phyloP scores from a whole-genome alignment of 345 rosid species.

The Populus ilicifolia region DNA sequence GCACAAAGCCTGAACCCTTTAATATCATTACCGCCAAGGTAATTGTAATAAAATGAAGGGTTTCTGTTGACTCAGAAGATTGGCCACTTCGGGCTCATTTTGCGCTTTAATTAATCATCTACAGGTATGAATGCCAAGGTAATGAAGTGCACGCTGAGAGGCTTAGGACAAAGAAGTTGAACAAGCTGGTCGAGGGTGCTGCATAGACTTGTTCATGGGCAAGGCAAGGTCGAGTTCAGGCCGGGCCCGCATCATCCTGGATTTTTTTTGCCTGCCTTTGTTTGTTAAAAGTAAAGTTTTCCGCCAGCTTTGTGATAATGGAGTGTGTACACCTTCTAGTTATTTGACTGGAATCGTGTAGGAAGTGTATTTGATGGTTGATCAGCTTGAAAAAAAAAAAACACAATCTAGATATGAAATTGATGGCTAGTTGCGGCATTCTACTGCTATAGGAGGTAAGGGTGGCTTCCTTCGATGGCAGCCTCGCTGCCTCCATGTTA shows the following conservation, averaged over 20 bases:
- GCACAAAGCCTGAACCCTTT: slow-evolving; percentile 58
- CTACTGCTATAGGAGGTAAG: too few relatives aligned
- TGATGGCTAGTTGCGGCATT: neutral
- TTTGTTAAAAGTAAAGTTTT: too few relatives aligned
- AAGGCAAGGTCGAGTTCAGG: neutral
- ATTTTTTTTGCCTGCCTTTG: neutral
- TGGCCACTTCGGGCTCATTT: neutral
- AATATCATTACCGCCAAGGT: slow-evolving; percentile 65
- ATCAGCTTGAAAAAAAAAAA: too few relatives aligned
- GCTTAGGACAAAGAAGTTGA: slow-evolving; percentile 58
- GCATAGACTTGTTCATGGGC: slow-evolving; percentile 23
- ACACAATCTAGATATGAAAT: neutral
- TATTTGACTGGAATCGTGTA: too few relatives aligned
- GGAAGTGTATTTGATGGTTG: too few relatives aligned
- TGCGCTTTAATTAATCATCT: neutral
- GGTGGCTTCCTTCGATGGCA: too few relatives aligned
- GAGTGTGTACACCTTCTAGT: too few relatives aligned
- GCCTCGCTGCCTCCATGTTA: too few relatives aligned
- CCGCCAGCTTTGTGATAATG: neutral
- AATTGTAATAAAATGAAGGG: neutral
- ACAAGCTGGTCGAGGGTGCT: slow-evolving; percentile 58
- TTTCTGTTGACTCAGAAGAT: neutral
- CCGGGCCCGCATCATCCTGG: neutral
- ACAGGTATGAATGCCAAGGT: slow-evolving; percentile 56
- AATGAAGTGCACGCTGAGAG: slow-evolving; percentile 55